Percentiles rank a stretch among this genome's conserved stretches.
Evolutionary conservation across 176 grass and related monocot species (phyloP).

Genomic region (Hordeum vulgare): MorexV3_pseudomolecules_assembly NC_058521.1:447008760-447009259

Average conservation of each 20-base stretch:
- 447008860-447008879: constrained; percentile 28
- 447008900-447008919: constrained; percentile 45
- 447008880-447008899: constrained; percentile 67
- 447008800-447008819: no score
- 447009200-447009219: background rate
- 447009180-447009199: constrained; percentile 48
- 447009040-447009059: background rate
- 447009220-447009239: background rate
- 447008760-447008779: background rate
- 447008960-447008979: background rate
- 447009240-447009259: background rate
- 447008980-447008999: no score
- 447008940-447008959: constrained; percentile 52
- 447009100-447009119: constrained; percentile 77
- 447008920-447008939: constrained; percentile 56
- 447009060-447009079: background rate
- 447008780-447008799: no score
- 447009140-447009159: constrained; percentile 66
- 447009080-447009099: background rate
- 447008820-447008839: constrained; percentile 81
- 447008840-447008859: constrained; percentile 59
- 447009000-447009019: no score
- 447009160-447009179: constrained; percentile 84
- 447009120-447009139: constrained; percentile 54
- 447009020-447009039: background rate